A percentile compares a stretch with the other conserved stretches of the same genome.
Conservation (phyloP, 2,329 filamentous ascomycete species). For the Rosellinia necatrix region DNA sequence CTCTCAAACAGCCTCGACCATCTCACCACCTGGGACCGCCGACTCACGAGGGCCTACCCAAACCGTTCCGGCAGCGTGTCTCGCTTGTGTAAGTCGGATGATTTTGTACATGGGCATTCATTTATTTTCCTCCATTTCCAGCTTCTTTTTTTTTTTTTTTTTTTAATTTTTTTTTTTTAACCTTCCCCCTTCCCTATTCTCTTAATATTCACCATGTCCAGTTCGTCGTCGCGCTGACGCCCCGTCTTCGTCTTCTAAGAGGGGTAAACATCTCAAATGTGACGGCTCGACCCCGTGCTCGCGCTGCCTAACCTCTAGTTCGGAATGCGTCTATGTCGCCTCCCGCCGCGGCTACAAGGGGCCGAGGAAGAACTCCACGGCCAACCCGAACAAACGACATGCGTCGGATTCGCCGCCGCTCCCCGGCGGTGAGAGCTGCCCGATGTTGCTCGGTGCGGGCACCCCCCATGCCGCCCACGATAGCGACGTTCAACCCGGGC, state of each 20-base stretch:
- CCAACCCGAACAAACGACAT: slow-evolving; percentile 56
- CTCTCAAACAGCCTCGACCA: slow-evolving; percentile 15
- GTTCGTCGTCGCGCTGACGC: slow-evolving; percentile 26
- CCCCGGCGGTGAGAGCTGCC: slow-evolving; percentile 46
- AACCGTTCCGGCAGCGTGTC: slow-evolving; percentile 56
- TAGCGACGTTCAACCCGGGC: slow-evolving; percentile 43
- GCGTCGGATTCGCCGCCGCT: slow-evolving; percentile 55
- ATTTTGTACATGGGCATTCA: slow-evolving; percentile 10
- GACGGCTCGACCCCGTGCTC: slow-evolving; percentile 72
- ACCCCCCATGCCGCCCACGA: slow-evolving; percentile 36
- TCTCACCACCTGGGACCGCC: slow-evolving; percentile 23
- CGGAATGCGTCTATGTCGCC: slow-evolving; percentile 72
- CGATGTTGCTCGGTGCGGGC: slow-evolving; percentile 50
- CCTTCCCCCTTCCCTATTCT: not conserved
- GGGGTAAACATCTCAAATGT: slow-evolving; percentile 74
- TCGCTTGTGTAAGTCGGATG: slow-evolving; percentile 56
- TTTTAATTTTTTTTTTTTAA: slow-evolving; percentile 9
- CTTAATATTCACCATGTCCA: slow-evolving; percentile 7
- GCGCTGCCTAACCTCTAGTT: slow-evolving; percentile 63
- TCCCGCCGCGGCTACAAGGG: slow-evolving; percentile 78
- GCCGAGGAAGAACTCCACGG: slow-evolving; percentile 55
- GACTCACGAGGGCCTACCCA: slow-evolving; percentile 39
- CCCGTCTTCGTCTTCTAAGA: slow-evolving; percentile 44
- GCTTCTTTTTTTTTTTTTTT: not conserved
- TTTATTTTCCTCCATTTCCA: too few relatives aligned